These are phyloP conservation scores for Posidonia australis DNA, from an alignment of 106 monocot genomes.

Conservation along the genomic window DNA sequence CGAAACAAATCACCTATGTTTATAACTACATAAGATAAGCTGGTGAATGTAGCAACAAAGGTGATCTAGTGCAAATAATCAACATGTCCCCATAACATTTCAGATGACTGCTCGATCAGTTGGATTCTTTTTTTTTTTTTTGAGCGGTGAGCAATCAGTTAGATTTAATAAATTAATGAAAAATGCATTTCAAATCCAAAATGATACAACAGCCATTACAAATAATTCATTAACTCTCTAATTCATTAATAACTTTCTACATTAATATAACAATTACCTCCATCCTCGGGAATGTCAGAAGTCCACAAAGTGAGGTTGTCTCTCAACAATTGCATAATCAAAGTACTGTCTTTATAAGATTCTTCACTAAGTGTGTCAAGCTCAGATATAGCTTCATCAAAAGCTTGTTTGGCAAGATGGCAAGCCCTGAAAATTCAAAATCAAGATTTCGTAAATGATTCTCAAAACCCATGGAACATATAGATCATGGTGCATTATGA, in stretches of 20 bases:
- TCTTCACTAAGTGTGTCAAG: conserved; percentile 60
- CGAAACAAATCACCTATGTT: too few relatives aligned
- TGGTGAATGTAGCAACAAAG: background rate
- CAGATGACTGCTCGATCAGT: background rate
- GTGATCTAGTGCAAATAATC: too few relatives aligned
- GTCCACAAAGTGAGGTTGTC: conserved; percentile 75
- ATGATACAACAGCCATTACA: too few relatives aligned
- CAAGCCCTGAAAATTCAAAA: conserved; percentile 35
- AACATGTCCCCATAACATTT: too few relatives aligned
- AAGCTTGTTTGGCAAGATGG: conserved; percentile 62
- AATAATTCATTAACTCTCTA: too few relatives aligned
- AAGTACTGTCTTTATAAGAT: conserved; percentile 66
- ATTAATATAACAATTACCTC: conserved; percentile 34
- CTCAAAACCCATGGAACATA: background rate
- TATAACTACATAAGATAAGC: background rate
- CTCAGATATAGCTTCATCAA: conserved; percentile 72
- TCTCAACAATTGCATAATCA: conserved; percentile 68
- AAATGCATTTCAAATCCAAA: too few relatives aligned
- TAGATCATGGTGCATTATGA: background rate
- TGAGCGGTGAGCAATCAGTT: too few relatives aligned
- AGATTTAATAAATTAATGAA: too few relatives aligned
- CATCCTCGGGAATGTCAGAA: conserved; percentile 52
- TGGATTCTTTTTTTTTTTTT: too few relatives aligned
- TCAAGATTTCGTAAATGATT: background rate
- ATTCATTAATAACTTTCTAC: too few relatives aligned